Conservation (phyloP, 2,329 filamentous ascomycete species). For the Colletotrichum sp. region DNA sequence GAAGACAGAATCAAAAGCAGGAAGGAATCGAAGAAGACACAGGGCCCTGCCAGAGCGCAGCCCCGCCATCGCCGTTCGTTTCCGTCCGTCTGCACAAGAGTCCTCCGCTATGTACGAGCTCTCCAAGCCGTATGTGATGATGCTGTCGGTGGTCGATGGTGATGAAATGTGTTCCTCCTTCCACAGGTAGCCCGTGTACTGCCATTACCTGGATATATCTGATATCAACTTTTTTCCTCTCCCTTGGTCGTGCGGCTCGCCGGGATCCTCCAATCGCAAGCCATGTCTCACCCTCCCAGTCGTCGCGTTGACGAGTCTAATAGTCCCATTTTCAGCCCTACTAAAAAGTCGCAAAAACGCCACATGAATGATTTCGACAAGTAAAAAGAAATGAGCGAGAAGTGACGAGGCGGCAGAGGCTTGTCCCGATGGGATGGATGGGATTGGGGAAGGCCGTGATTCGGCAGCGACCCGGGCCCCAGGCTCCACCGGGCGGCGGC, state of each 20-base stretch:
- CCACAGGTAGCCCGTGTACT: neutral
- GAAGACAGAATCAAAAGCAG: neutral
- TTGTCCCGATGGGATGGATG: neutral
- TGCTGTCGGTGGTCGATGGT: neutral
- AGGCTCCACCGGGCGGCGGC: neutral
- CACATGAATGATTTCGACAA: constrained; percentile 10
- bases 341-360: constrained; percentile 6
- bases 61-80: neutral
- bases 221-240: neutral
- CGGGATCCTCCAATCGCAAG: neutral
- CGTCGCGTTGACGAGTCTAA: constrained; percentile 13
- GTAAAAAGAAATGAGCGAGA: neutral
- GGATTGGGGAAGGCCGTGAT: neutral
- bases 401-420: neutral
- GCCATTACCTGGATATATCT: neutral
- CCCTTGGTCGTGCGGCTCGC: neutral
- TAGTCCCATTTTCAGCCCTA: constrained; percentile 6
- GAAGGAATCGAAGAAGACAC: neutral
- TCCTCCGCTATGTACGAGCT: constrained; percentile 7
- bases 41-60: neutral
- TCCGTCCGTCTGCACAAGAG: neutral
- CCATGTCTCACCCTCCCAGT: neutral
- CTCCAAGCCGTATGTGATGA: constrained; percentile 1
- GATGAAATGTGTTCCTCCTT: neutral
- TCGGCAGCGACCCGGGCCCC: neutral